These are phyloP conservation scores for Penicillium fimorum DNA, from an alignment of 495 filamentous ascomycete genomes.

Conservation along the genomic window DNA sequence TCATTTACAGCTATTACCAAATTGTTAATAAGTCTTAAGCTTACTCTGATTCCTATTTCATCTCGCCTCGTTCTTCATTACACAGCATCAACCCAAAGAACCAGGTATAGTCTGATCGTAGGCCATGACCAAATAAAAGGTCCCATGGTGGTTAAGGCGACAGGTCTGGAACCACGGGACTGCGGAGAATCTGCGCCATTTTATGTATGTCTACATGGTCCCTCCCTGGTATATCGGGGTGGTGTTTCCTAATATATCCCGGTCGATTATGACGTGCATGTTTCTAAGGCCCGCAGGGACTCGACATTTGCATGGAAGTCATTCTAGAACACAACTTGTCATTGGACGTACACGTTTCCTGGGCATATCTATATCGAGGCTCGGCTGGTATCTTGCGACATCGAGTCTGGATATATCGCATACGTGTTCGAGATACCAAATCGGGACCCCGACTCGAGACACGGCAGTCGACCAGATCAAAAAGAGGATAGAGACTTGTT, in stretches of 20 bases:
- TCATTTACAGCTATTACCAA: background rate
- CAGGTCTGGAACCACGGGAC: background rate
- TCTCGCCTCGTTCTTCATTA: conserved; percentile 1
- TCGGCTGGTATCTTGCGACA: background rate
- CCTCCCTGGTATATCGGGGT: background rate
- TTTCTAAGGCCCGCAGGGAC: background rate
- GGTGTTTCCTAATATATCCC: conserved; percentile 9
- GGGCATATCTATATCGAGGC: background rate
- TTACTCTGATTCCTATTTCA: background rate
- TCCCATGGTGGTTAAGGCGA: background rate
- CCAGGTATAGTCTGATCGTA: conserved; percentile 4
- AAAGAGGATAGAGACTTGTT: background rate
- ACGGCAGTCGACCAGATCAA: background rate
- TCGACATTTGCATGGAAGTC: background rate
- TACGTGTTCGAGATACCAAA: background rate
- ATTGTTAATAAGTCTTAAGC: background rate
- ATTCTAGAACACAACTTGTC: background rate
- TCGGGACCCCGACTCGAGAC: background rate
- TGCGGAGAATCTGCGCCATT: conserved; percentile 1
- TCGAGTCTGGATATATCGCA: background rate
- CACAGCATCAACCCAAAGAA: conserved; percentile 11
- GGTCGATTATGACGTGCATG: background rate
- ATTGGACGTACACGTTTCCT: background rate
- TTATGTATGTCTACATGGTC: background rate
- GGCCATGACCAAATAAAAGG: conserved; percentile 6